Evolutionary conservation across 441 rosid species (phyloP).

Genomic region (Croton laevigatus): DNA sequence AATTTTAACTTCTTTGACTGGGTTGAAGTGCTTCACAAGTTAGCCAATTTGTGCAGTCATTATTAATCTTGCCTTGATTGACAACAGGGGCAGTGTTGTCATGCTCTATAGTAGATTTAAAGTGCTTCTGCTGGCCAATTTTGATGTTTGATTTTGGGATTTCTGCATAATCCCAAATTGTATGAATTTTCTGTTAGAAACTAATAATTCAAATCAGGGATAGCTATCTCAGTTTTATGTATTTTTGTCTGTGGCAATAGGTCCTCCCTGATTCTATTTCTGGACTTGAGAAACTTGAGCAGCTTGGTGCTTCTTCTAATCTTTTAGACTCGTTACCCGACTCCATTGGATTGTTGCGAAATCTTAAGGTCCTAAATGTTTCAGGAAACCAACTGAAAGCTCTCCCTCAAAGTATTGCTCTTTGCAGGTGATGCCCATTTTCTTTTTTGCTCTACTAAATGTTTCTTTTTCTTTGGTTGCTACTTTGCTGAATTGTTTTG

Average conservation of each 20-base stretch:
- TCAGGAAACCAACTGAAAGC: conserved; percentile 63
- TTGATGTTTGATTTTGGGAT: not conserved
- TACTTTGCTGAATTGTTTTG: not conserved
- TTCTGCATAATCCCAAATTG: not conserved
- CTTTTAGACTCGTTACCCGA: conserved; percentile 64
- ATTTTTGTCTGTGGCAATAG: conserved; percentile 37
- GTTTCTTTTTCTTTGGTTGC: not conserved
- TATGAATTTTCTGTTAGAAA: too few species aligned
- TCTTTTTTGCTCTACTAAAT: conserved; percentile 8
- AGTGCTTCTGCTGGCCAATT: not conserved
- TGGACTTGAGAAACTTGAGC: conserved; percentile 59
- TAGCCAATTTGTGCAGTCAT: not conserved
- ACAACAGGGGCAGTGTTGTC: not conserved
- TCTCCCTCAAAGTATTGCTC: conserved; percentile 66
- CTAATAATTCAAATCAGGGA: not conserved
- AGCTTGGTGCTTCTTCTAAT: conserved; percentile 71
- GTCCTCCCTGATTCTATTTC: conserved; percentile 73
- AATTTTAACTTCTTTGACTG: not conserved
- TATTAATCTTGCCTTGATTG: not conserved
- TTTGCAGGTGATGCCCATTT: conserved; percentile 53
- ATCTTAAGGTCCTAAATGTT: conserved; percentile 60
- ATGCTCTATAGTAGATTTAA: not conserved
- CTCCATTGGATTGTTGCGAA: conserved; percentile 61
- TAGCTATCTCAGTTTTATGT: conserved; percentile 8
- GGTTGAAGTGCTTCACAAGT: not conserved